Evolutionary conservation across 2,329 filamentous ascomycete genomes (phyloP).

Genomic region (Cladosporium sp.): DNA sequence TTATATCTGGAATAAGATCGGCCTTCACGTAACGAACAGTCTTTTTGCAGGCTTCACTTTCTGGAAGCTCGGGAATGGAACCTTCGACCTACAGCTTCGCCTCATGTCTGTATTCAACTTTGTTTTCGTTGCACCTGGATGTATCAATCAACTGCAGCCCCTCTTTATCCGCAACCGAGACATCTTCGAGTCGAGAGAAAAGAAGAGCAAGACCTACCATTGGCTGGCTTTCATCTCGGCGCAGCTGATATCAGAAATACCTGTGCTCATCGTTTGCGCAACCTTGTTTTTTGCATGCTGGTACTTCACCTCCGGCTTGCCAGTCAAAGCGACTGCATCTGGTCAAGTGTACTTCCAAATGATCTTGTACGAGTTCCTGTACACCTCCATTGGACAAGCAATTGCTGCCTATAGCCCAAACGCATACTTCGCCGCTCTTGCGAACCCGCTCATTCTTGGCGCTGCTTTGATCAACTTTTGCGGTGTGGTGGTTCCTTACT

Average conservation of each 20-base stretch:
- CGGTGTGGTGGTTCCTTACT: conserved; percentile 33
- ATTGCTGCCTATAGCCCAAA: conserved; percentile 44
- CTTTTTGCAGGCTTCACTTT: conserved; percentile 48
- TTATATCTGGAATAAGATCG: conserved; percentile 62
- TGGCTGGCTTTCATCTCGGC: conserved; percentile 69
- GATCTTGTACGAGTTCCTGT: conserved; percentile 35
- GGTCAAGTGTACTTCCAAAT: conserved; percentile 43
- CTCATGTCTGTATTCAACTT: conserved; percentile 33
- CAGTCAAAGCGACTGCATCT: conserved; percentile 39
- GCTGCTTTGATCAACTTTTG: conserved; percentile 30
- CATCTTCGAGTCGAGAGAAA: conserved; percentile 57
- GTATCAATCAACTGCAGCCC: conserved; percentile 57
- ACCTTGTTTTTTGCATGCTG: conserved; percentile 35
- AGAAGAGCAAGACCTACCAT: conserved; percentile 66
- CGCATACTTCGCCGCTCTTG: conserved; percentile 43
- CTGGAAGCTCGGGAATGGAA: conserved; percentile 37
- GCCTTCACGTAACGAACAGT: conserved; percentile 48
- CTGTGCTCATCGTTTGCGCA: conserved; percentile 60
- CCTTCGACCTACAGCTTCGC: conserved; percentile 34
- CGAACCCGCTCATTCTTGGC: conserved; percentile 34
- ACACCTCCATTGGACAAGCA: conserved; percentile 51
- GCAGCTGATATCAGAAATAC: conserved; percentile 67
- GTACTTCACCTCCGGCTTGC: conserved; percentile 39
- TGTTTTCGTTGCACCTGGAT: conserved; percentile 36
- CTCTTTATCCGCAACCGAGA: conserved; percentile 56